Base-by-base conservation (phyloP, 2,329 filamentous ascomycete genomes). In the Calonectria montana region DNA sequence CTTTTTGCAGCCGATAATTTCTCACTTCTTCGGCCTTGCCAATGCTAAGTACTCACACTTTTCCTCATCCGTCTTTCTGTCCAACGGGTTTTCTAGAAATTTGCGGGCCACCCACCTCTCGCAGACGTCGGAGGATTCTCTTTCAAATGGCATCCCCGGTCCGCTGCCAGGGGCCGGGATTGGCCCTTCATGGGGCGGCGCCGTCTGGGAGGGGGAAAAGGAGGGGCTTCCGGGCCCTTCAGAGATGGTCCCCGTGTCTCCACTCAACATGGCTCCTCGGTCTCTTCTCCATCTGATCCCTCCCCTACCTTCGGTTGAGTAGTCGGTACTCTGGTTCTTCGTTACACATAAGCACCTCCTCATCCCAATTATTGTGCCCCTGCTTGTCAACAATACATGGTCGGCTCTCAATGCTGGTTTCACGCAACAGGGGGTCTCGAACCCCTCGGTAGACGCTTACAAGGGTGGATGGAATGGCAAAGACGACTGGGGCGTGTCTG, bases 381-480 rank as follows among this genome's bases (percentile, higher is more conserved):
- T 71, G 67, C 74, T 76, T 73, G 79, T 81, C 77, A 75, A 79
- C 63, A 65, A 76, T 80, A 80, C 79, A 77, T 75, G 74, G 67
- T 61, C 67, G 66, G 75, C 69, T 75, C 63, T 76, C 74, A 37
- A 70, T 75, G 74, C 72, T 75, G 67, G 68, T 23, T 65, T 77
- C 66, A 65, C 62, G 25, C 65, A 74, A 67, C 75, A 78, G 77
- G 77, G 77, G 73, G 73, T 76, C 76, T 78, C 72, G 75, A 79
- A 79, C 78, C 78, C 79, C 75, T 81, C 80, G 80, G 80, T 80
- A 81, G 79, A 81, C 79, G 79, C 76, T 80, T 71, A 77, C 76
- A 76, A 78, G 78, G 79, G 75, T 62, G 65, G 71, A 76, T 72
- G 70, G 75, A 67, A 76, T 77, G 68, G 73, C 70, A 73, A 75